Evolutionary conservation across 2,329 filamentous ascomycete species (phyloP), one percentile per base, ranked within the genome.

Genomic region (Aspergillus sergii): DNA sequence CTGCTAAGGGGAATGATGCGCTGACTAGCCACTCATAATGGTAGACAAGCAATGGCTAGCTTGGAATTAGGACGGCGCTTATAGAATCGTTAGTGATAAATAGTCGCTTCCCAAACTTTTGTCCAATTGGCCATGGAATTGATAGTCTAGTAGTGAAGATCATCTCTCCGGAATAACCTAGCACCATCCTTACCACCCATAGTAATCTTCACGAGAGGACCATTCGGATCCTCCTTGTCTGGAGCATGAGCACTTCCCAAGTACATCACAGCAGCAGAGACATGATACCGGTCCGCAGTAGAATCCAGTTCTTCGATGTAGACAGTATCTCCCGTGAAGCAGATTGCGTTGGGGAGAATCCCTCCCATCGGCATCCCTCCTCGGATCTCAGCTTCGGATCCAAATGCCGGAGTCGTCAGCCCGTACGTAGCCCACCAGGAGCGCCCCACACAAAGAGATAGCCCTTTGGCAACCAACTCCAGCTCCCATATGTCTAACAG

Each of bases 281-380:
- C 64, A 57, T 82, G 76, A 58, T 69, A 83, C 48, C 62, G 64
- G 1, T 78, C 71, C 0, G 69, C 60, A 41, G 83, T 79, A 8
- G 65, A 53, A 1, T 68, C 61, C 5, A 81, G 71, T 65, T 83
- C 81, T 1, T 78, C 71, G 0, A 82, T 68, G 60, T 84, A 83
- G 4, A 84, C 76, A 0, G 82, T 85, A 62, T 85, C 83, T 0
- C 83, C 82, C 0, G 82, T 78, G 68, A 85, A 82, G 64, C 80
- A 85, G 9, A 84, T 77, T 2, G 76, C 82, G 60, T 84, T 84
- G 0, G 79, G 82, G 0, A 66, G 67, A 0, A 41, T 41, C 39
- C 39, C 16, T 19, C 39, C 8, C 9, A 16, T 7, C 34, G 34
- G 34, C 12, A 41, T 41, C 39, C 39, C 39, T 41, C 39, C 39